Evolutionary conservation across 1,284 basidiomycete species (phyloP), one percentile per base, ranked within the genome.

Genomic region (Leccinum angustisporum): DNA sequence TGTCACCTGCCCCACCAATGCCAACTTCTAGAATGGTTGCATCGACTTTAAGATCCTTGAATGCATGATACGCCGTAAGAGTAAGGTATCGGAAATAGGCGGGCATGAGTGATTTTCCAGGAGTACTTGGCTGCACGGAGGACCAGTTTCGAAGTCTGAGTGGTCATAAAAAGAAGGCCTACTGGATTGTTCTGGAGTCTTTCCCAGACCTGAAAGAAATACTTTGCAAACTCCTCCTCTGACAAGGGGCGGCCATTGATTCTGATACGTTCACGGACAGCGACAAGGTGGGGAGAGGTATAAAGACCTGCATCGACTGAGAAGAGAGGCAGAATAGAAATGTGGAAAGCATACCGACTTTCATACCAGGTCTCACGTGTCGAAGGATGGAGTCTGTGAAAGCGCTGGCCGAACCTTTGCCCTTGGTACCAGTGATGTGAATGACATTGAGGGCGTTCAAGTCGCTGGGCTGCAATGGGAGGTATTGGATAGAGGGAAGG

Each of bases 181-280:
- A 67, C 69, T 68, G 55, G 80, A 70, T 94, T 92, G n/a, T 80
- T 73, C 57, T 90, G 84, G 3, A 99, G 81, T 61, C 82, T 84
- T 72, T 98, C 93, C 97, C 97, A 99, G 1, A 99, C 91, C 71
- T 99, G 90, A 73, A 96, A 99, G 78, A 99, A 99, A 75, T 90
- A 97, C 69, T 84, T 88, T 5, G 95, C 83, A 75, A 99, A 99
- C 51, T 87, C 78, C 30, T 90, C 87, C 73, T 99, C 97, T 1
- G 91, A 90, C 58, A 99, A 79, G 0, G 97, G 97, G 30, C 81
- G 80, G 3, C 97, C 97, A 72, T 98, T 95, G 70, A 99, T 88
- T 57, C 97, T 86, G 71, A 99, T 98, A 30, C 97, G 84, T 78
- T 99, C 97, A 27, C 97, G 86, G 18, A 98, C 97, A 27, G 95